Conservation (phyloP, 208 protist genomes). For the Phytomonas francai region DNA sequence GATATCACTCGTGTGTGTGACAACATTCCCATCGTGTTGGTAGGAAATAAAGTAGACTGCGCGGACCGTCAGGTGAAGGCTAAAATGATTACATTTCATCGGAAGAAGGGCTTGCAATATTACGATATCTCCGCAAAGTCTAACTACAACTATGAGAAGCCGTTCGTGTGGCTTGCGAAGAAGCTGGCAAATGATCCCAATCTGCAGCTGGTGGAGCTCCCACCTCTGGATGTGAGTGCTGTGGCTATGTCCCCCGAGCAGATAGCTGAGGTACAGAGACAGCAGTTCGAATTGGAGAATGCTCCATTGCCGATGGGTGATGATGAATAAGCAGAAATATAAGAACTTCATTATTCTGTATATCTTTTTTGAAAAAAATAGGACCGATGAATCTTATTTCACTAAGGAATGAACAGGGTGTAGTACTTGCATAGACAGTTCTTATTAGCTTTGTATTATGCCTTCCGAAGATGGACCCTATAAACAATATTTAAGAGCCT, state of each 20-base stretch:
- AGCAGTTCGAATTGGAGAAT: slow-evolving; percentile 78
- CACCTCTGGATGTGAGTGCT: slow-evolving; percentile 64
- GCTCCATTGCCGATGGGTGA: slow-evolving; percentile 93
- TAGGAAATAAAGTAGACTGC: slow-evolving; percentile 99
- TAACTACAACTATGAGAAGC: slow-evolving; percentile 99
- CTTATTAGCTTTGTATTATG: background rate
- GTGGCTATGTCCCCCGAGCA: slow-evolving; percentile 72
- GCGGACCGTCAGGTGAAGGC: slow-evolving; percentile 99
- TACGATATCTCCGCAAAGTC: slow-evolving; percentile 99
- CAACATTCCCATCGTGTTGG: slow-evolving; percentile 99
- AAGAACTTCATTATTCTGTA: slow-evolving; percentile 9
- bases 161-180: slow-evolving; percentile 98
- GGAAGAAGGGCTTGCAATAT: slow-evolving; percentile 99
- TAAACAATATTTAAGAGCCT: slow-evolving; percentile 1
- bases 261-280: slow-evolving; percentile 76
- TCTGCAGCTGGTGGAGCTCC: slow-evolving; percentile 91
- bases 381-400: background rate
- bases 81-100: slow-evolving; percentile 99
- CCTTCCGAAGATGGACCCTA: background rate
- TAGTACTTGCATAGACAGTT: background rate
- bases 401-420: background rate
- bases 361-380: background rate
- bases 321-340: slow-evolving; percentile 81
- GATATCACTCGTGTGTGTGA: slow-evolving; percentile 99
- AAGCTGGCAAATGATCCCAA: slow-evolving; percentile 95